A percentile compares a stretch with the other conserved stretches of the same genome.
Conservation (phyloP, 345 rosid genomes). For the Gynandropsis gynandra region DNA sequence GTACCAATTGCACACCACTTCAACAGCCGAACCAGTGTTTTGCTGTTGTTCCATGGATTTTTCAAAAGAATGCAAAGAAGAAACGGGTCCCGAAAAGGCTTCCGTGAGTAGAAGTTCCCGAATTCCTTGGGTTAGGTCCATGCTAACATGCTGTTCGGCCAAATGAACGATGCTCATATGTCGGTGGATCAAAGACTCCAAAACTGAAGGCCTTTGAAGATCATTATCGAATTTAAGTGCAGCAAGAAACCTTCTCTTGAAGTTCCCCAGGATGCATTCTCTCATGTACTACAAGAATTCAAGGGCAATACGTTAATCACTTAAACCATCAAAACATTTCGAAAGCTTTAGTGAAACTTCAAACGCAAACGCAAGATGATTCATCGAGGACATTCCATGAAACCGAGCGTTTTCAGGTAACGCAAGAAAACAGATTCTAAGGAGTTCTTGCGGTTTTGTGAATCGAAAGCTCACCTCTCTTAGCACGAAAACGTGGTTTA, state of each 20-base stretch:
- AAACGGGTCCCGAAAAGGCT: slow-evolving; percentile 86
- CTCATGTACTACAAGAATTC: slow-evolving; percentile 85
- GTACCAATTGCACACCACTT: slow-evolving; percentile 96
- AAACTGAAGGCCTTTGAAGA: slow-evolving; percentile 90
- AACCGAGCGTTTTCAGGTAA: slow-evolving; percentile 12
- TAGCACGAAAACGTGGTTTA: slow-evolving; percentile 91
- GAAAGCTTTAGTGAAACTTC: too few relatives aligned
- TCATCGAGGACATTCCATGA: not conserved
- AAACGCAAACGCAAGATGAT: not conserved
- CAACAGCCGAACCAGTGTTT: slow-evolving; percentile 71
- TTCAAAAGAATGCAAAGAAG: slow-evolving; percentile 69
- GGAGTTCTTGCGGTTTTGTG: slow-evolving; percentile 6
- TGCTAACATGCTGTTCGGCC: slow-evolving; percentile 98
- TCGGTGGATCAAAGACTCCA: slow-evolving; percentile 77
- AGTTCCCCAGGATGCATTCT: slow-evolving; percentile 92
- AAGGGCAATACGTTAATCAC: not conserved
- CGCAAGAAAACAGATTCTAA: not conserved
- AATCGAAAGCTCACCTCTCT: slow-evolving; percentile 69
- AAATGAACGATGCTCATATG: slow-evolving; percentile 87
- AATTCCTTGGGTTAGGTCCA: slow-evolving; percentile 95
- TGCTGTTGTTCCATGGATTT: slow-evolving; percentile 59
- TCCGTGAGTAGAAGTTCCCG: slow-evolving; percentile 81
- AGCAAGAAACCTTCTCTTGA: slow-evolving; percentile 84
- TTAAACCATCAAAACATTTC: too few relatives aligned
- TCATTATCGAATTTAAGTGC: slow-evolving; percentile 84